These are phyloP conservation scores for Tardiomyces blankii DNA, from an alignment of 1,139 yeast genomes.

Conservation along the genomic window DNA sequence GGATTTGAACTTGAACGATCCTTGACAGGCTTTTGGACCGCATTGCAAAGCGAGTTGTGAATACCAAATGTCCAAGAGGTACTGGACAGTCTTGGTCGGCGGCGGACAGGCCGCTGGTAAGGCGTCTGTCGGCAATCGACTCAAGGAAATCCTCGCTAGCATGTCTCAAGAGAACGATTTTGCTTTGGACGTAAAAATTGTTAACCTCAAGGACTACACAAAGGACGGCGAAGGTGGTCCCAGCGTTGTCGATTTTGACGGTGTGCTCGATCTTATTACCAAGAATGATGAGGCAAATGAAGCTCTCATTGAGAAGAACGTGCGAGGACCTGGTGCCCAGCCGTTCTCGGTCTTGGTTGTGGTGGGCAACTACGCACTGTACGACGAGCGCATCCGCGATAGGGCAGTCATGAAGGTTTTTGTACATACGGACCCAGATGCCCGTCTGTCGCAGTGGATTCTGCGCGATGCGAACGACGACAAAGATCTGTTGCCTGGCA, in stretches of 20 bases:
- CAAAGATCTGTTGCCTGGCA: constrained; percentile 31
- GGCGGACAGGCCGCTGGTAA: constrained; percentile 75
- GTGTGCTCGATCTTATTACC: constrained; percentile 11
- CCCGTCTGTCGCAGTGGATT: constrained; percentile 67
- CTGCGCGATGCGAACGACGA: constrained; percentile 19
- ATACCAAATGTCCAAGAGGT: background rate
- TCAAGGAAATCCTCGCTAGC: constrained; percentile 10
- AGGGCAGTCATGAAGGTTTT: constrained; percentile 59
- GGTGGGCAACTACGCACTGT: constrained; percentile 75
- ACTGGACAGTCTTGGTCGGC: constrained; percentile 44
- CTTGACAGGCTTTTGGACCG: too few relatives aligned
- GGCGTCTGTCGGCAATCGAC: constrained; percentile 19
- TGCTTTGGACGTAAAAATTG: constrained; percentile 7
- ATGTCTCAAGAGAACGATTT: constrained; percentile 1
- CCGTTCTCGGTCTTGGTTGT: constrained; percentile 38
- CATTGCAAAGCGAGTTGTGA: too few relatives aligned
- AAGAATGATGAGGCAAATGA: background rate
- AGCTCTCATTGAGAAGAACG: background rate
- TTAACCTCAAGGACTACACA: constrained; percentile 24
- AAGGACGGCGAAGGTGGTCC: constrained; percentile 1
- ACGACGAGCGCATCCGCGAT: constrained; percentile 46
- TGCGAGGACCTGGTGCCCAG: constrained; percentile 1
- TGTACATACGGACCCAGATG: constrained; percentile 81
- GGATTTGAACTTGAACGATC: too few relatives aligned
- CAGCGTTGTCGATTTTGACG: constrained; percentile 26